These are phyloP conservation scores for Tubosaeta sp. DNA, from an alignment of 768 basidiomycete genomes.

Conservation along the genomic window DNA sequence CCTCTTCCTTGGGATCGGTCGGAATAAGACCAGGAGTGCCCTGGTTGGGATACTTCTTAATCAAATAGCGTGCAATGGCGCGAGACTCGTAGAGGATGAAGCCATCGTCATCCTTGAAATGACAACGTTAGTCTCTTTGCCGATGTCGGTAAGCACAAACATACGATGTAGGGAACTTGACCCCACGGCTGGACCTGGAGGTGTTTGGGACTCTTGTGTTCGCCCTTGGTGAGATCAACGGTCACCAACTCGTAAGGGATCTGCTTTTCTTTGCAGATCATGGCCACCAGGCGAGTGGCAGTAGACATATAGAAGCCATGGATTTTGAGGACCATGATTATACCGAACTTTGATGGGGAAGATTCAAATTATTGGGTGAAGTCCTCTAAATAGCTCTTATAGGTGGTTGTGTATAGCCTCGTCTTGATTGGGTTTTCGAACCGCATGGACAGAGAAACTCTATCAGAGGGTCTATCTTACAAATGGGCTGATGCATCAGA, in stretches of 20 bases:
- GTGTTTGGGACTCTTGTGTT: slow-evolving; percentile 46
- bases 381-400: not conserved
- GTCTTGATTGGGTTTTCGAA: not conserved
- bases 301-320: slow-evolving; percentile 36
- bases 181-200: slow-evolving; percentile 54
- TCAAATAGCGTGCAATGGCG: slow-evolving; percentile 58
- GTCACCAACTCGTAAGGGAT: slow-evolving; percentile 50
- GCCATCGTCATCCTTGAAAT: slow-evolving; percentile 53
- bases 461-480: not conserved
- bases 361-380: not conserved
- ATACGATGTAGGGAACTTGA: slow-evolving; percentile 44
- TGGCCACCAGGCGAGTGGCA: slow-evolving; percentile 49
- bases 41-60: slow-evolving; percentile 47
- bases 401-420: not conserved
- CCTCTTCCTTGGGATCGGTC: slow-evolving; percentile 30
- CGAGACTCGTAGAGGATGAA: slow-evolving; percentile 60
- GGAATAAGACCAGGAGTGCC: slow-evolving; percentile 49
- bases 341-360: not conserved
- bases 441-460: too few relatives aligned
- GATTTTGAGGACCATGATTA: slow-evolving; percentile 35
- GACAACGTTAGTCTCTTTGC: not conserved
- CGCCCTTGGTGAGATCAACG: slow-evolving; percentile 39
- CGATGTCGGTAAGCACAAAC: not conserved
- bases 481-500: not conserved
- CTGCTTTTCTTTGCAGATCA: slow-evolving; percentile 50